These are phyloP conservation scores for Nelumbo lutea DNA, from an alignment of 164 flowering plant species.

Conservation along the genomic window DNA sequence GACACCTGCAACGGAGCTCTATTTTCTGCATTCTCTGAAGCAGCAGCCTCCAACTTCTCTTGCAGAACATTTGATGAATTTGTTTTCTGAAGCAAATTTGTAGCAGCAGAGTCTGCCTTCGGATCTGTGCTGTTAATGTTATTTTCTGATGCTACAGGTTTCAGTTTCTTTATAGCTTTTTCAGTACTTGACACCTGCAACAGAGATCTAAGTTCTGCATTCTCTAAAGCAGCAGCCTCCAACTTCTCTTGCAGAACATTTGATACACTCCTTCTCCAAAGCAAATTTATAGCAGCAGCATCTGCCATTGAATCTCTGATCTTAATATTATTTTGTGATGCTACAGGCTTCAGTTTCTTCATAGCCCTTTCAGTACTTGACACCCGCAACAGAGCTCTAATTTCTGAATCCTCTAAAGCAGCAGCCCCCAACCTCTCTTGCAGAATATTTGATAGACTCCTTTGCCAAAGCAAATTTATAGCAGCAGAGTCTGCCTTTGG, in stretches of 20 bases:
- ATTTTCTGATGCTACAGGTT: conserved; percentile 21
- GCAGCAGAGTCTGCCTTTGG: conserved; percentile 50
- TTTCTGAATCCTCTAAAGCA: conserved; percentile 21
- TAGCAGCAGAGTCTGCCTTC: too few relatives aligned
- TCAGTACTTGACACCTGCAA: conserved; percentile 23
- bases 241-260: conserved; percentile 37
- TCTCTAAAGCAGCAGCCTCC: conserved; percentile 26
- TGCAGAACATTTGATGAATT: too few relatives aligned
- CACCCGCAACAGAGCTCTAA: conserved; percentile 17
- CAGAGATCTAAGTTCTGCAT: conserved; percentile 14
- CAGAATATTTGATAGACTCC: conserved; percentile 35
- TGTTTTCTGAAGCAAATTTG: too few relatives aligned
- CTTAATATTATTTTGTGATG: conserved; percentile 14
- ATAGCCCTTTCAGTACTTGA: conserved; percentile 18
- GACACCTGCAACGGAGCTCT: too few relatives aligned
- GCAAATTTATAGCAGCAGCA: conserved; percentile 38
- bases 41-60: too few relatives aligned
- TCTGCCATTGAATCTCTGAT: conserved; percentile 42
- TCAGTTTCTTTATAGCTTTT: conserved; percentile 21
- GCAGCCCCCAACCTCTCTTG: conserved; percentile 39
- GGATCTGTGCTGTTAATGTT: too few relatives aligned
- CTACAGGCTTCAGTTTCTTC: conserved; percentile 20
- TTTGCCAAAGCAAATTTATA: conserved; percentile 42
- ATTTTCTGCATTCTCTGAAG: too few relatives aligned
- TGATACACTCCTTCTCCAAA: conserved; percentile 46